Conservation (phyloP, 2,329 filamentous ascomycete species). For the Fusarium transvaalense region DNA sequence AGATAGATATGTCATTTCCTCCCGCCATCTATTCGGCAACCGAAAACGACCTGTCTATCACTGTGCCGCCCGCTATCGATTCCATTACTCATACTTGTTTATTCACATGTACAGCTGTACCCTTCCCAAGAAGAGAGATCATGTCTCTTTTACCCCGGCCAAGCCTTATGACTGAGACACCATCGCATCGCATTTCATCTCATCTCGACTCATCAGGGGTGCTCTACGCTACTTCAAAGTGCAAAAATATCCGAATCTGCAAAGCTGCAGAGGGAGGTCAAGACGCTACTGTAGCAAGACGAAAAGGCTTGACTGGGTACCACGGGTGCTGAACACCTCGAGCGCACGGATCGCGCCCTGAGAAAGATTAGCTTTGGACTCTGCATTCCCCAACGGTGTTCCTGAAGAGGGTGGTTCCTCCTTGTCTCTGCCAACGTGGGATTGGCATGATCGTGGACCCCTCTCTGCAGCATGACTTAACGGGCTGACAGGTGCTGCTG, state of each 20-base stretch:
- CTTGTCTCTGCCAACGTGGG: constrained; percentile 17
- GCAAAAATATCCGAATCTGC: constrained; percentile 14
- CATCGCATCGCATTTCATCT: not conserved
- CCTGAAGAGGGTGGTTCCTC: constrained; percentile 36
- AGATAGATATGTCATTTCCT: constrained; percentile 4
- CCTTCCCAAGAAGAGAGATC: not conserved
- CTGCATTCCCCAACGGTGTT: constrained; percentile 26
- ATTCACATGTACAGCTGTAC: not conserved
- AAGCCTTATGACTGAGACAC: constrained; percentile 7
- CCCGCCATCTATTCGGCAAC: not conserved
- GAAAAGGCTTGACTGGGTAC: not conserved
- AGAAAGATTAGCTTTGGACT: constrained; percentile 21
- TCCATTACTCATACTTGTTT: not conserved
- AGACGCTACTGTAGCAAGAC: not conserved
- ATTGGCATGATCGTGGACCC: constrained; percentile 35
- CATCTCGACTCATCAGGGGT: constrained; percentile 5
- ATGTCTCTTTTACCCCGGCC: constrained; percentile 5
- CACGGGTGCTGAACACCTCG: not conserved
- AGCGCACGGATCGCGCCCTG: constrained; percentile 35
- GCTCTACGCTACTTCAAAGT: constrained; percentile 23
- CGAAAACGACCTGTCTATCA: constrained; percentile 4
- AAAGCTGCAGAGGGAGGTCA: constrained; percentile 11
- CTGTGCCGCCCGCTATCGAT: constrained; percentile 3
- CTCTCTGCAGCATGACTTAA: constrained; percentile 34
- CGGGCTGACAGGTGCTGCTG: constrained; percentile 22